Percentiles rank a stretch among this genome's conserved stretches.
phyloP scores from a whole-genome alignment of 441 rosid genomes.

The Syzygium syzygioides region DNA sequence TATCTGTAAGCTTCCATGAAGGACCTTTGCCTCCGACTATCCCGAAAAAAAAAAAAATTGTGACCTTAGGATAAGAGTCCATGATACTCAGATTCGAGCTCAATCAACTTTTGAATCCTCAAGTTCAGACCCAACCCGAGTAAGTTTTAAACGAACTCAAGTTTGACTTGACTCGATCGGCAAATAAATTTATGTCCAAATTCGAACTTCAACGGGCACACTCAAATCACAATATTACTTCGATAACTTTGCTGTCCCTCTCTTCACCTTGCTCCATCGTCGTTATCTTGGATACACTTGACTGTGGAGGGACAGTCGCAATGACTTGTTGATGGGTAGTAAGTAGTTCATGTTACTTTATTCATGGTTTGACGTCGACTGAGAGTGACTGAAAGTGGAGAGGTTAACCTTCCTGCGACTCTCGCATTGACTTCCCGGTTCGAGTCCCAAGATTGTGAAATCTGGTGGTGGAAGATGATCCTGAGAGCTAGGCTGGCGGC shows the following conservation, averaged over 20 bases:
- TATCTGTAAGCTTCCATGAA: not conserved
- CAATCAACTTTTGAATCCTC: not conserved
- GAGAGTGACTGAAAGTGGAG: no score
- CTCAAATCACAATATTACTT: not conserved
- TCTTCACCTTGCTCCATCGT: not conserved
- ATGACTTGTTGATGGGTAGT: no score
- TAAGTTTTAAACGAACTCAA: accelerated
- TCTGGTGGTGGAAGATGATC: no score
- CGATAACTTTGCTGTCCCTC: not conserved
- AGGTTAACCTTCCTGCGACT: no score
- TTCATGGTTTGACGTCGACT: no score
- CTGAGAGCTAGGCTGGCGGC: not conserved
- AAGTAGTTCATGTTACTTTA: no score
- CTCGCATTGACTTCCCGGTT: no score
- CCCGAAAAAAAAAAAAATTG: not conserved
- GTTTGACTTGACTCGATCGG: accelerated
- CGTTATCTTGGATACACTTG: no score
- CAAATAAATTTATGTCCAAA: not conserved
- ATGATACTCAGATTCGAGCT: not conserved
- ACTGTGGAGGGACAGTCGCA: no score
- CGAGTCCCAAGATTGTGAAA: no score
- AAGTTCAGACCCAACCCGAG: not conserved
- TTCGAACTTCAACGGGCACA: not conserved
- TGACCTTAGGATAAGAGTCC: not conserved
- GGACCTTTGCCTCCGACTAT: not conserved